These are phyloP conservation scores for Lodderomyces metapsilosis DNA, from an alignment of 1,139 yeast genomes.

Conservation along the genomic window DNA sequence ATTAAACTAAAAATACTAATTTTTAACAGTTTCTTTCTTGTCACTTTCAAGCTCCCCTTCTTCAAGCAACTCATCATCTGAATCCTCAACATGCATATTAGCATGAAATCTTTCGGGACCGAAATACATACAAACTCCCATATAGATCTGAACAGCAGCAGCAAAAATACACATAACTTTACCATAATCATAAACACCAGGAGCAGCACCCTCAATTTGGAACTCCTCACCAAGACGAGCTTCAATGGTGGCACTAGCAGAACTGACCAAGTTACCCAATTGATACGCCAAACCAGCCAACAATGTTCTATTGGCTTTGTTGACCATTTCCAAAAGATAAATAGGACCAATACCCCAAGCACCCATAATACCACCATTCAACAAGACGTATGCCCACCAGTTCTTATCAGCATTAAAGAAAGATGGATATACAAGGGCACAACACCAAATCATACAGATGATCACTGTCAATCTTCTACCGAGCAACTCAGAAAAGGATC, in stretches of 20 bases:
- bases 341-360: slow-evolving; percentile 41
- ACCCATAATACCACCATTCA: slow-evolving; percentile 32
- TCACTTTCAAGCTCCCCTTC: slow-evolving; percentile 5
- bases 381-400: slow-evolving; percentile 28
- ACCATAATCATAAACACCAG: slow-evolving; percentile 30
- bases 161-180: slow-evolving; percentile 40
- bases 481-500: slow-evolving; percentile 42
- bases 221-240: slow-evolving; percentile 30
- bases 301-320: slow-evolving; percentile 35
- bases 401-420: slow-evolving; percentile 27
- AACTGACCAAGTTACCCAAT: slow-evolving; percentile 37
- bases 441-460: slow-evolving; percentile 27
- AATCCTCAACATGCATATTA: slow-evolving; percentile 1
- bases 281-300: slow-evolving; percentile 40
- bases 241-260: slow-evolving; percentile 40
- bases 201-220: slow-evolving; percentile 21
- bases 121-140: slow-evolving; percentile 25
- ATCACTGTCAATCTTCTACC: slow-evolving; percentile 50
- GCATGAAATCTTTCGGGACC: slow-evolving; percentile 35
- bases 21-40: background rate
- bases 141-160: slow-evolving; percentile 34
- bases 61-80: slow-evolving; percentile 1
- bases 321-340: slow-evolving; percentile 36
- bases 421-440: slow-evolving; percentile 36
- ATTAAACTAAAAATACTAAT: too few species aligned